A percentile compares a stretch with the other conserved stretches of the same genome.
Conservation (phyloP, 352 stramenopile genomes). For the Phytopythium mirpurense region DNA sequence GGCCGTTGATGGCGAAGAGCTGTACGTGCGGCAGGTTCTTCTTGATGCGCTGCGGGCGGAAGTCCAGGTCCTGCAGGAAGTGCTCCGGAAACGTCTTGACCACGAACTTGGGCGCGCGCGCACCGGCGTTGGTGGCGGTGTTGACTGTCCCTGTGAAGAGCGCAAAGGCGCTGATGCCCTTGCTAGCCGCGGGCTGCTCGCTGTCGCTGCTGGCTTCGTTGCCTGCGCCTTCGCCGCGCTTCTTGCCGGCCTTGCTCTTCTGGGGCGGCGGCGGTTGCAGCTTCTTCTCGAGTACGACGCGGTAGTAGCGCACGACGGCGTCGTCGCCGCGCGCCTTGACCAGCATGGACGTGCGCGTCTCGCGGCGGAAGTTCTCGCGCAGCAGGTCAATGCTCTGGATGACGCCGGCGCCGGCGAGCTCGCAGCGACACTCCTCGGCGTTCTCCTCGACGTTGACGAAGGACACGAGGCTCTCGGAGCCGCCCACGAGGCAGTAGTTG, state of each 20-base stretch:
- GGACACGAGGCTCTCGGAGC: slow-evolving; percentile 71
- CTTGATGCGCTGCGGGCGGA: slow-evolving; percentile 81
- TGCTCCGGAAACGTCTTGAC: slow-evolving; percentile 84
- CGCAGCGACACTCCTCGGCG: slow-evolving; percentile 75
- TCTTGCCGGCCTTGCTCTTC: slow-evolving; percentile 14
- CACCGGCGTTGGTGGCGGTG: background rate
- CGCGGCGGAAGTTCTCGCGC: slow-evolving; percentile 69
- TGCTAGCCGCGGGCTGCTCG: background rate
- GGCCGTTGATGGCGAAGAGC: slow-evolving; percentile 71
- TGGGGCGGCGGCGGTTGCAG: slow-evolving; percentile 26
- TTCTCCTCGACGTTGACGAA: slow-evolving; percentile 87
- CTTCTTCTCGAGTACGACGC: slow-evolving; percentile 82
- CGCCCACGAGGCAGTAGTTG: slow-evolving; percentile 83
- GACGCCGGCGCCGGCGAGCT: slow-evolving; percentile 52
- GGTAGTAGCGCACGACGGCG: slow-evolving; percentile 53
- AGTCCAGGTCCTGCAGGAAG: slow-evolving; percentile 81
- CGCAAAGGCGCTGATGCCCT: background rate
- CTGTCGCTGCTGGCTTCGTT: slow-evolving; percentile 1
- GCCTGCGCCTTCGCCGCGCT: background rate
- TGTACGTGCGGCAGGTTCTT: slow-evolving; percentile 58
- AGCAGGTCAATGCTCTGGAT: slow-evolving; percentile 78
- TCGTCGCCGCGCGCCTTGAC: slow-evolving; percentile 58
- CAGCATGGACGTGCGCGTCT: slow-evolving; percentile 78
- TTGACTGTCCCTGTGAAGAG: background rate
- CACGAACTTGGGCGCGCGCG: slow-evolving; percentile 31